Evolutionary conservation across 441 rosid genomes (phyloP), one percentile per base, ranked within the genome.

Genomic region (Pelargonium myrrhifolium): DNA sequence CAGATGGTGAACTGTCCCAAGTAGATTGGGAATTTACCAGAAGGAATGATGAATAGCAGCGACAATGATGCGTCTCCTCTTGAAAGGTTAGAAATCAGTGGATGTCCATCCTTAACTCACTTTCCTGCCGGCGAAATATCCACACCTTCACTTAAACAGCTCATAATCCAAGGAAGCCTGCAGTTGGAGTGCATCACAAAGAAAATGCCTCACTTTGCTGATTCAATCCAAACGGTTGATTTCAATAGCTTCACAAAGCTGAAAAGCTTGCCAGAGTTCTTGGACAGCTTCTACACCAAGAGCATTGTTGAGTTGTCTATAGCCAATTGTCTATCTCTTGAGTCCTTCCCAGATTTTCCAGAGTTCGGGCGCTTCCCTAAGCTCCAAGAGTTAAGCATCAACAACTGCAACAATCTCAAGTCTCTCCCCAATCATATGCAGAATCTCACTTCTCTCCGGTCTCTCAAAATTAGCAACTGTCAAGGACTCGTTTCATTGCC

Each of bases 381-480:
- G 20, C 77, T 68, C 49, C 62, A 9, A 53, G 15, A 9, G 1
- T 21, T 76, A 4, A 9, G 10, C 15, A 40, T 73, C 9, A 9
- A 3, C 8, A 40, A 42, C 12, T 81, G 80, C 24, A n/a, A 0
- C 6, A 78, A 45, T 53, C 75, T 82, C 35, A 68, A 31, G 22
- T 70, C 61, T 66, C 72, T 82, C 11, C 79, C 86, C 0, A 65
- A 49, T 61, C 39, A 40, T 20, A 74, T 80, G 80, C 61, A 70
- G 17, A 21, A 62, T 37, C 74, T 82, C 28, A 26, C 69, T 17
- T 72, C 73, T 21, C 81, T 82, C 69, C 72, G 64, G 62, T 37
- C 37, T 59, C 47, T 82, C 0, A 4, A 1, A 2, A 70, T 79
- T 53, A 6, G 24, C 17, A 35, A 51, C 28, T 82, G 85, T 47